Conservation (phyloP, 352 stramenopile species). For the Phytophthora kernoviae region DNA sequence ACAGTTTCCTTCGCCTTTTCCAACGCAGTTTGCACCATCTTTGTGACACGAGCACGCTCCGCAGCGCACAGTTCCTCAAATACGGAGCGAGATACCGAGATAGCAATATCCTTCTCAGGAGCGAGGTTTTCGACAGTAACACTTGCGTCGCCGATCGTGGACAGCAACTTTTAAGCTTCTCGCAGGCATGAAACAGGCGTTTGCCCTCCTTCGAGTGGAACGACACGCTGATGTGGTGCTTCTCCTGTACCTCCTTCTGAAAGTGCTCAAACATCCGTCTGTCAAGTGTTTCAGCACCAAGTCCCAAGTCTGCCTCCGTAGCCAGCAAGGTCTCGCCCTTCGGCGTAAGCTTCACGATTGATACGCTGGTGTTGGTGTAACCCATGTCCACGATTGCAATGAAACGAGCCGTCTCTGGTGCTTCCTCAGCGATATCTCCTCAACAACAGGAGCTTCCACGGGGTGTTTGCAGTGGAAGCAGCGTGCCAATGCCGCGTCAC, state of each 20-base stretch:
- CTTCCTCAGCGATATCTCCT: constrained; percentile 29
- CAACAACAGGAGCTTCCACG: constrained; percentile 29
- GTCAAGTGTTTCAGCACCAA: constrained; percentile 82
- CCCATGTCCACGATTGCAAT: constrained; percentile 92
- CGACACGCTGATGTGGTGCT: constrained; percentile 55
- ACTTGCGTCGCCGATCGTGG: constrained; percentile 78
- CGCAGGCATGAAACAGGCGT: constrained; percentile 86
- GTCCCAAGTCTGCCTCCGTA: constrained; percentile 51
- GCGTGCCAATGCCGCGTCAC: constrained; percentile 62
- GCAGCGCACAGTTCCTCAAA: constrained; percentile 71
- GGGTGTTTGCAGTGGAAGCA: constrained; percentile 89
- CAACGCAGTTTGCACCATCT: constrained; percentile 59
- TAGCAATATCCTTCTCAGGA: constrained; percentile 79
- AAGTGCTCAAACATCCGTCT: constrained; percentile 83
- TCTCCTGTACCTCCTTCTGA: constrained; percentile 61
- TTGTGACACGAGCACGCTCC: constrained; percentile 56
- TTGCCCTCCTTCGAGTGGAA: constrained; percentile 81
- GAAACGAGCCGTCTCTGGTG: constrained; percentile 34
- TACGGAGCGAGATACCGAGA: constrained; percentile 71
- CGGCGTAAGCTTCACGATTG: constrained; percentile 73
- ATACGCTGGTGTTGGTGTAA: constrained; percentile 74
- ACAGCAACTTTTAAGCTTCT: constrained; percentile 92
- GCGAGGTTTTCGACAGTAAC: constrained; percentile 87
- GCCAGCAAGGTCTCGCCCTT: constrained; percentile 62
- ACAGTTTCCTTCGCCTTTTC: constrained; percentile 49